Evolutionary conservation across 1,284 basidiomycete species (phyloP).

Genomic region (Peniophora sp.): DNA sequence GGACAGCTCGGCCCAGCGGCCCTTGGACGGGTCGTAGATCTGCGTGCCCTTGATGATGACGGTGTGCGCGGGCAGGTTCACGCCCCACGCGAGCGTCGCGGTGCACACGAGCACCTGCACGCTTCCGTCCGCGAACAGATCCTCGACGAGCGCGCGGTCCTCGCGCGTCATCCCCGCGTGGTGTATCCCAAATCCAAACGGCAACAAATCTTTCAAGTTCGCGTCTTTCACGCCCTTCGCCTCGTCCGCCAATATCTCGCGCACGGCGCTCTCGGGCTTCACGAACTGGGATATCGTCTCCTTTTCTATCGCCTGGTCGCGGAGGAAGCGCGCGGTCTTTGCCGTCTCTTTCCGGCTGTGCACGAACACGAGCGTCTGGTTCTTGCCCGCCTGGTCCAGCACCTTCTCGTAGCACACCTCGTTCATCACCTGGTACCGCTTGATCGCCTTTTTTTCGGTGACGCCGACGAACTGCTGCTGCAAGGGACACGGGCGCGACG

Average conservation of each 20-base stretch:
- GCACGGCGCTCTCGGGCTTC: slow-evolving; percentile 81
- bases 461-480: slow-evolving; percentile 98
- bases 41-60: slow-evolving; percentile 99
- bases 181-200: slow-evolving; percentile 97
- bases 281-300: slow-evolving; percentile 77
- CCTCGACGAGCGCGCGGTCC: slow-evolving; percentile 90
- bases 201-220: slow-evolving; percentile 84
- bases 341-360: slow-evolving; percentile 98
- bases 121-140: slow-evolving; percentile 88
- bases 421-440: slow-evolving; percentile 96
- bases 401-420: slow-evolving; percentile 99
- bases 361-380: slow-evolving; percentile 46
- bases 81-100: slow-evolving; percentile 98
- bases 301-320: slow-evolving; percentile 94
- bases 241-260: slow-evolving; percentile 85
- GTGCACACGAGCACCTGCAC: slow-evolving; percentile 96
- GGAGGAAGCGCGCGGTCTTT: slow-evolving; percentile 93
- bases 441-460: slow-evolving; percentile 94
- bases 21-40: slow-evolving; percentile 99
- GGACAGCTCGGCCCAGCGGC: slow-evolving; percentile 93
- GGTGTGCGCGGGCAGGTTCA: slow-evolving; percentile 95
- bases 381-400: slow-evolving; percentile 86
- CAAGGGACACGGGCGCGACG: slow-evolving; percentile 89
- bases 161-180: slow-evolving; percentile 98
- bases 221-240: slow-evolving; percentile 79